Base-by-base conservation (phyloP, 1,284 basidiomycete species). In the Boletus hoseneyae region DNA sequence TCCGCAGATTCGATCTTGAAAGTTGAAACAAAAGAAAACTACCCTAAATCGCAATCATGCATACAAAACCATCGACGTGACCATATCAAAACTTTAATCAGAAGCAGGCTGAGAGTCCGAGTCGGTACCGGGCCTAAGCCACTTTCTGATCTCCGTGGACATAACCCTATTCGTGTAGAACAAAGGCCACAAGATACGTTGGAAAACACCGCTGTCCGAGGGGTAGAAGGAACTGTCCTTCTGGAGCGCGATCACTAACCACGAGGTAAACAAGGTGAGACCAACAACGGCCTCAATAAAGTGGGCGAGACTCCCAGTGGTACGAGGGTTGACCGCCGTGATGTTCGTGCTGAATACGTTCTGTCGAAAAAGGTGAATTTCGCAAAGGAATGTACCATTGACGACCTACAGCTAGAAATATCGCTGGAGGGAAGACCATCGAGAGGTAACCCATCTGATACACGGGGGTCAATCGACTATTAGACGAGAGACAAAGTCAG, bases 401-500 rank as follows among this genome's bases (percentile, higher is more conserved):
- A 33, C 7, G 3, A 69, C 76, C 48, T 65, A 81, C 79, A 5
- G 66, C 51, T 12, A 67, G 36, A 6, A 51, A 64, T 30, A 46
- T 37, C 39, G 54, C 67, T 3, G 66, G 66, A 35, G 68, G 52
- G 45, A 62, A 66, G 15, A 60, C 0, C 54, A 58, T 53, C 2
- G 66, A 48, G n/a, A 66, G 49, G 39, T 69, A 69, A 11, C 55
- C 44, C 39, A 68, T 54, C 64, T 65, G 32, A 27, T 21, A 6
- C 19, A 30, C 12, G 16, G 23, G 25, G 23, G 18, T 54, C 6
- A 54, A 32, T 38, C 6, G 15, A 35, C 18, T 13, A 15, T 15
- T 4, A 34, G 6, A 27, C 29, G 13, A 15, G 34, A n/a, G 41
- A 35, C 0, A 23, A 7, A 21, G 19, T 42, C n/a, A 15, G 32